These are phyloP conservation scores for Stramenopiles sp. DNA, from an alignment of 352 stramenopile species.

Conservation along the genomic window DNA sequence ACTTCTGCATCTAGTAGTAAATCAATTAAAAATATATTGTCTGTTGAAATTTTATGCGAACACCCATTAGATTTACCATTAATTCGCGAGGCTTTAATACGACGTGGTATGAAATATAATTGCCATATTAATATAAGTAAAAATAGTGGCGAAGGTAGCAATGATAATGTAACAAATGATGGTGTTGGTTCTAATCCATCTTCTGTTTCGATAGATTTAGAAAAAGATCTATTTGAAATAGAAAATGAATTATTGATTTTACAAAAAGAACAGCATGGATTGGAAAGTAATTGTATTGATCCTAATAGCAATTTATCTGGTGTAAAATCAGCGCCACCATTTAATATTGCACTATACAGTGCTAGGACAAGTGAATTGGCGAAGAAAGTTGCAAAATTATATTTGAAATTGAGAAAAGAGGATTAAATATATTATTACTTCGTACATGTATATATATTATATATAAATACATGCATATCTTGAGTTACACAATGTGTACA, in stretches of 20 bases:
- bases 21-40: not conserved
- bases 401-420: not conserved
- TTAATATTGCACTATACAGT: not conserved
- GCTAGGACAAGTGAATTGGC: not conserved
- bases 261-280: not conserved
- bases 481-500: no score
- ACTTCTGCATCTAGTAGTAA: not conserved
- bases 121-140: no score
- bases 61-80: not conserved
- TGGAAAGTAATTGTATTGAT: not conserved
- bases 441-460: not conserved
- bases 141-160: not conserved
- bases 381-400: not conserved
- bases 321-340: not conserved
- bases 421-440: not conserved
- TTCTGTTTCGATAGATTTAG: no score
- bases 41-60: not conserved
- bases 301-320: no score
- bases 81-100: not conserved
- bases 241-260: not conserved
- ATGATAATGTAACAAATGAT: no score
- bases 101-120: not conserved
- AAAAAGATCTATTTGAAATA: not conserved
- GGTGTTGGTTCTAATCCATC: no score
- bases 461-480: not conserved